phyloP scores from a whole-genome alignment of 495 filamentous ascomycete species.

The Barbatosphaeria neglecta region DNA sequence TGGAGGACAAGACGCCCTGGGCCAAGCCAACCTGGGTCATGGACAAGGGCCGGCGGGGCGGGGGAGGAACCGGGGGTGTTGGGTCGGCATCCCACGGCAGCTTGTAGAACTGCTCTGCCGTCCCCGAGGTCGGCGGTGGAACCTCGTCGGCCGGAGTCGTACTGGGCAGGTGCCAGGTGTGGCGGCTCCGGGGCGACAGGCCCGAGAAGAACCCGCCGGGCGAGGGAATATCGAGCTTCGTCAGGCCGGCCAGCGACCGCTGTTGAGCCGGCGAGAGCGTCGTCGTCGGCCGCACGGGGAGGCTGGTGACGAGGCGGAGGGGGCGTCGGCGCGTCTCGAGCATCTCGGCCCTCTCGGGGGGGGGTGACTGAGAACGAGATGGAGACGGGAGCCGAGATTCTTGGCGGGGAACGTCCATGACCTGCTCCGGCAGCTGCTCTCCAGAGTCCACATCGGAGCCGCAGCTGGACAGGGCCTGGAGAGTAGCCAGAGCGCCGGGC shows the following conservation, averaged over 20 bases:
- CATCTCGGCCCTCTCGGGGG: constrained; percentile 11
- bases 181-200: constrained; percentile 54
- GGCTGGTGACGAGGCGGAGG: constrained; percentile 24
- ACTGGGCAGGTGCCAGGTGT: constrained; percentile 59
- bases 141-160: constrained; percentile 28
- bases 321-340: constrained; percentile 27
- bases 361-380: not conserved
- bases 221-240: constrained; percentile 70
- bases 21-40: constrained; percentile 5
- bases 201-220: constrained; percentile 87
- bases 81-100: constrained; percentile 49
- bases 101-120: constrained; percentile 75
- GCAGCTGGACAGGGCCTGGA: constrained; percentile 60
- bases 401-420: constrained; percentile 35
- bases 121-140: constrained; percentile 59
- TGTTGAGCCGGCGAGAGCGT: constrained; percentile 26
- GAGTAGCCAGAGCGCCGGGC: constrained; percentile 62
- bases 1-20: too few relatives aligned
- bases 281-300: constrained; percentile 17
- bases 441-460: constrained; percentile 31
- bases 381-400: not conserved
- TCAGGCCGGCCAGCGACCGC: constrained; percentile 43
- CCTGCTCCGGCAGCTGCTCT: constrained; percentile 39
- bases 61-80: constrained; percentile 18
- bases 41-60: constrained; percentile 18